phyloP scores from a whole-genome alignment of 2,329 filamentous ascomycete genomes.

The Pseudogymnoascus sp. region DNA sequence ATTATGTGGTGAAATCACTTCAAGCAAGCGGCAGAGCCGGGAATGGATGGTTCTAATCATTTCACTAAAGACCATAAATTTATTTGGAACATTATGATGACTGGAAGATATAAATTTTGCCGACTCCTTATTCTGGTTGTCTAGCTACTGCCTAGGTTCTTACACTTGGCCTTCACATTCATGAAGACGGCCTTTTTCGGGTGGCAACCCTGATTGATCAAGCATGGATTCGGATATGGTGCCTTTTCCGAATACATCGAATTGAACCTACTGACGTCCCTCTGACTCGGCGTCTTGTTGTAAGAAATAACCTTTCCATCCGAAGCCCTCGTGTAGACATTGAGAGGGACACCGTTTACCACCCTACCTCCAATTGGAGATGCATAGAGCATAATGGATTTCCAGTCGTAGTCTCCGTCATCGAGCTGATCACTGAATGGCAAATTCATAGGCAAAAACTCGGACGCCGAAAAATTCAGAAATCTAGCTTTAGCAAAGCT shows the following conservation, averaged over 20 bases:
- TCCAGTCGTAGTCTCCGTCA: constrained; percentile 9
- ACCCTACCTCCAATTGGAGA: neutral
- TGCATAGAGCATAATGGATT: constrained; percentile 11
- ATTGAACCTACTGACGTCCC: constrained; percentile 7
- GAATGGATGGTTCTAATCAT: neutral
- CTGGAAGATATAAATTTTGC: neutral
- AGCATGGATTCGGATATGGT: constrained; percentile 5
- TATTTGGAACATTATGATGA: neutral
- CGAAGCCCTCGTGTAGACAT: neutral
- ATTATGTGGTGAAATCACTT: neutral
- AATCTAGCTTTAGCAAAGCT: neutral
- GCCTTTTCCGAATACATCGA: constrained; percentile 1
- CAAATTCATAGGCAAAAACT: neutral
- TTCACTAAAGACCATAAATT: neutral
- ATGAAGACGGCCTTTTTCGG: neutral
- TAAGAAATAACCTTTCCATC: neutral
- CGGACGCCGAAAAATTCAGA: neutral
- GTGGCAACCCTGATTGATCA: constrained; percentile 9
- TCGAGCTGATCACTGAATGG: neutral
- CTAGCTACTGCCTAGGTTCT: neutral
- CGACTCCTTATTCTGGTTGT: neutral
- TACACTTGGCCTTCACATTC: neutral
- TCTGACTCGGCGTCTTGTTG: constrained; percentile 5
- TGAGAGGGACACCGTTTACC: neutral
- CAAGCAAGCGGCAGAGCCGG: neutral